Base-by-base conservation (phyloP, 2,329 filamentous ascomycete species). In the Cercospora sp. region DNA sequence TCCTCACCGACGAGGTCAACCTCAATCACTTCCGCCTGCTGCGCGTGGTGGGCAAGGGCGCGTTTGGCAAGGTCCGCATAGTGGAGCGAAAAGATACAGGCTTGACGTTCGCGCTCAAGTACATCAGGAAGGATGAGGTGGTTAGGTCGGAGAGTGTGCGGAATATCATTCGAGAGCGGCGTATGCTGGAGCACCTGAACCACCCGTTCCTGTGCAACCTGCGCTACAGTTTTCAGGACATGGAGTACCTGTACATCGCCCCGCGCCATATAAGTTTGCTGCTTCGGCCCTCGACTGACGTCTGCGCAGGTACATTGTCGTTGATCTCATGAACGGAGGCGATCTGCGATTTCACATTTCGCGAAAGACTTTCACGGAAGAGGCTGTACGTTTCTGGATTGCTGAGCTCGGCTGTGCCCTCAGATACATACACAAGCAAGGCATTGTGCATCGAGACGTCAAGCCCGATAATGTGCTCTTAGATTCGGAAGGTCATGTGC, bases 41-140 rank as follows among this genome's bases (percentile, higher is more conserved):
- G 73, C 90, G 95, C 78, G 95, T 99, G 71, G 95, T 99, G 74
- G 95, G 95, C 73, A 96, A 97, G 81, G 95, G 95, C 76, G 95
- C 95, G 66, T 99, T 99, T 84, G 95, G 95, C 77, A 99, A 99
- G 82, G 95, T 99, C 70, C 91, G 95, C 77, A 99, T 99, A 74
- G 95, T 99, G 78, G 95, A 99, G 85, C 89, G 94, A 74, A 98
- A 98, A 82, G 95, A 99, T 79, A 97, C 93, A 1, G 90, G 90
- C 66, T 83, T 98, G 75, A 94, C 94, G 2, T 99, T 99, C 81
- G 95, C 95, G 55, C 86, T 99, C 72, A 99, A 99, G 82, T 98
- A 98, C 80, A 98, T 98, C 72, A 90, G 94, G 73, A 98, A 97
- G 87, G 94, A 98, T 91, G 94, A 98, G 88, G 94, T 99, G 75